Percentiles rank a stretch among this genome's conserved stretches.
Evolutionary conservation across 176 grass and related monocot genomes (phyloP).

Genomic region (Oryza brachyantha): DNA sequence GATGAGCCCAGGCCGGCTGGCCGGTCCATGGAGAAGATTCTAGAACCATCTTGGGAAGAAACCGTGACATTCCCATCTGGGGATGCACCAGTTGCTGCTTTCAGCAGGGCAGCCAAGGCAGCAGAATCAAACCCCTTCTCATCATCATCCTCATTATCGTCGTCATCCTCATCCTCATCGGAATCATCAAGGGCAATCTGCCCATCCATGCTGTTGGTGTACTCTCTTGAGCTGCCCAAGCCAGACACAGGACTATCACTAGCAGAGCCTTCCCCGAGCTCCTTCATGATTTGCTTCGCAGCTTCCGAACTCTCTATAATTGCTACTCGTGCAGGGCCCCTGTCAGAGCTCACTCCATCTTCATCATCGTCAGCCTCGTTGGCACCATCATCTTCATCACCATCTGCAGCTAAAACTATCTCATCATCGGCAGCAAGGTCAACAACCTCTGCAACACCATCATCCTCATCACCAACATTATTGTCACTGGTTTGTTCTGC

Average conservation of each 20-base stretch:
- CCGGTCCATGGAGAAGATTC: slow-evolving; percentile 62
- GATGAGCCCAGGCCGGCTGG: slow-evolving; percentile 78
- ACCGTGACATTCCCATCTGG: slow-evolving; percentile 50
- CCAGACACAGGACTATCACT: slow-evolving; percentile 36
- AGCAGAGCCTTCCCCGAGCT: slow-evolving; percentile 57
- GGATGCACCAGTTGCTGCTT: slow-evolving; percentile 59
- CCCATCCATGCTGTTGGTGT: slow-evolving; percentile 47
- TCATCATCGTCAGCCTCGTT: slow-evolving; percentile 54
- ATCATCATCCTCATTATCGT: slow-evolving; percentile 59
- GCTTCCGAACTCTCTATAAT: slow-evolving; percentile 57
- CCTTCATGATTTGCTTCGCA: slow-evolving; percentile 59
- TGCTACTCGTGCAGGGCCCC: slow-evolving; percentile 47
- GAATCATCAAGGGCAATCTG: slow-evolving; percentile 65
- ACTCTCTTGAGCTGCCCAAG: slow-evolving; percentile 46
- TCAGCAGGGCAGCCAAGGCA: slow-evolving; percentile 66
- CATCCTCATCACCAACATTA: slow-evolving; percentile 8
- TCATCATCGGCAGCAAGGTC: slow-evolving; percentile 22
- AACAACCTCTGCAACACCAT: slow-evolving; percentile 8
- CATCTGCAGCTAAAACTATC: slow-evolving; percentile 19
- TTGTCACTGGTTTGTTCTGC: slow-evolving; percentile 3
- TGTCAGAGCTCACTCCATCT: slow-evolving; percentile 39
- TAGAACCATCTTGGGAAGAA: slow-evolving; percentile 57
- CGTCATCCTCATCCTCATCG: slow-evolving; percentile 66
- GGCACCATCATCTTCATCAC: slow-evolving; percentile 28
- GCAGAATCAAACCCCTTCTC: slow-evolving; percentile 66